Conservation (phyloP, 148 eudicot genomes). For the Rheum nobile region DNA sequence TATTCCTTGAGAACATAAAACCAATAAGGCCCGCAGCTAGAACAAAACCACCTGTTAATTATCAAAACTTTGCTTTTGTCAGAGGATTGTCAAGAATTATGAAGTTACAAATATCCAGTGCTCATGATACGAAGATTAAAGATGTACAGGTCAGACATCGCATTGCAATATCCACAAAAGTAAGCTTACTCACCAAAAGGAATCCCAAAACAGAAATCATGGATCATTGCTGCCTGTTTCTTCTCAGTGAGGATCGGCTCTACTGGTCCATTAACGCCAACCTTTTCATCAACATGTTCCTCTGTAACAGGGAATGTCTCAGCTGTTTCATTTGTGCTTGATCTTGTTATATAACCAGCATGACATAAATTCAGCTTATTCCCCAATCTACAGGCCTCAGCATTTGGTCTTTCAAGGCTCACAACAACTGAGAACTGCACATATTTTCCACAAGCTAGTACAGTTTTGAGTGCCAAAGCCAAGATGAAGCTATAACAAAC, state of each 20-base stretch:
- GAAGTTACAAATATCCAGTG: not conserved
- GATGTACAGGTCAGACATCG: not conserved
- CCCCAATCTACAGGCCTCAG: conserved; percentile 30
- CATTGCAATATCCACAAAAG: not conserved
- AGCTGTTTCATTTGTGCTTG: conserved; percentile 22
- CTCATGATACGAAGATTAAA: not conserved
- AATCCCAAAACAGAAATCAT: conserved; percentile 87
- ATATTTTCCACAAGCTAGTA: conserved; percentile 11
- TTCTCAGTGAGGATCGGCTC: conserved; percentile 23
- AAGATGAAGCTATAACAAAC: not conserved
- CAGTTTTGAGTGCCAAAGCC: not conserved
- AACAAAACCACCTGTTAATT: conserved; percentile 65
- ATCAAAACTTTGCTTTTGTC: conserved; percentile 8
- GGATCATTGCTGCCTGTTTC: conserved; percentile 61
- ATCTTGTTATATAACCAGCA: conserved; percentile 27
- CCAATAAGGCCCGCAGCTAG: conserved; percentile 65
- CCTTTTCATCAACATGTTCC: conserved; percentile 25
- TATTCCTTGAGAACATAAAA: conserved; percentile 59
- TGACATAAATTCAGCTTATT: conserved; percentile 31
- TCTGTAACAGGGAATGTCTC: conserved; percentile 23
- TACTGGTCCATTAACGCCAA: conserved; percentile 27
- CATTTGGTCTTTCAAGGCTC: conserved; percentile 37
- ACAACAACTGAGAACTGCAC: conserved; percentile 37
- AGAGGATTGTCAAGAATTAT: not conserved
- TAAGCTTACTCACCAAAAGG: conserved; percentile 67